Base-by-base conservation (phyloP, 2,329 filamentous ascomycete genomes). In the Cordyceps tenuipes region DNA sequence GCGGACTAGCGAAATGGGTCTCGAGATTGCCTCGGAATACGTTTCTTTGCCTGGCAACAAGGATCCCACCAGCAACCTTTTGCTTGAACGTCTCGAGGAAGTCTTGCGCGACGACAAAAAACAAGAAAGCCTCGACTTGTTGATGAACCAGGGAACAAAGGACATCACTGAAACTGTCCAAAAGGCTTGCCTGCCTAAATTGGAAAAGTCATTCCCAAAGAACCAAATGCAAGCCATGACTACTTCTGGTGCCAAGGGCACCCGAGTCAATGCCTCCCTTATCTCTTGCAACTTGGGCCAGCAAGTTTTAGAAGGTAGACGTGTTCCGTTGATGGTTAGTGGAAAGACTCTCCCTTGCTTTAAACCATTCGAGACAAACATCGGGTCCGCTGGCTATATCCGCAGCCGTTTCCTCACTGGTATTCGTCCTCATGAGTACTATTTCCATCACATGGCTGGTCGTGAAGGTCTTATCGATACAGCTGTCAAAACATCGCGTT, bases 181-280 rank as follows among this genome's bases (percentile, higher is more conserved):
- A 10, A 80, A 80, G 51, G 82, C 83, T 2, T 96, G 91, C 73
- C 81, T 99, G 65, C 94, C 94, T 0, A 75, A 78, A 47, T 82
- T 99, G 31, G 86, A 90, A 68, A 99, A 97, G 75, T 84, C 89
- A 8, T 99, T 99, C 74, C 94, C 94, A 1, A 88, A 88, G 70
- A 99, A 99, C 70, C 93, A 97, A 75, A 99, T 99, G 93, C 94
- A 99, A 79, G 86, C 90, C 65, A 99, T 99, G 94, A 99, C 94
- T 23, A 89, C 88, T 15, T 97, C 94, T 60, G 94, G 94, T 72
- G 94, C 94, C 56, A 99, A 99, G 77, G 94, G 94, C 71, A 89
- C 85, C 59, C 79, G 84, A 68, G 94, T 99, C 74, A 99, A 99
- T 71, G 94, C 94, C 55, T 97, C 96, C 68, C 84, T 97, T 62